Conservation (phyloP, 805 yeast genomes). For the Myxozyma vanderwaltii region DNA sequence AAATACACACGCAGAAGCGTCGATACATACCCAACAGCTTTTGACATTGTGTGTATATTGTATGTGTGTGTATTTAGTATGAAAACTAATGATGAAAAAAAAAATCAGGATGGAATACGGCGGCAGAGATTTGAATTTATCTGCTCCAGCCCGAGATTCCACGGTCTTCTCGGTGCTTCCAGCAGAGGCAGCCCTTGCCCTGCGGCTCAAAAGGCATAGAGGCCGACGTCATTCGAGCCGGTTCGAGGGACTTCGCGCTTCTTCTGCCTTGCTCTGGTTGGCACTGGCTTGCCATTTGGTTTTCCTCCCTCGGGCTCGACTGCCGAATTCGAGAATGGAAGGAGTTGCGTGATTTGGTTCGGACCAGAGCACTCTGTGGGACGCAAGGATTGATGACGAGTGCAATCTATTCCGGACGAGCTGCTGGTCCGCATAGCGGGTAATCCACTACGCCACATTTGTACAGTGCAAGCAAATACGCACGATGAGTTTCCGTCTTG, state of each 20-base stretch:
- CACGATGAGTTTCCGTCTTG: too few species aligned
- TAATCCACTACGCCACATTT: too few species aligned
- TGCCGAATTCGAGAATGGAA: too few species aligned
- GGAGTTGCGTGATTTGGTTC: too few species aligned
- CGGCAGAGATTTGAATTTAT: conserved; percentile 13
- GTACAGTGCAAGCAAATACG: too few species aligned
- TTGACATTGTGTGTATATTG: conserved; percentile 47
- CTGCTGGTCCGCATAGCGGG: too few species aligned
- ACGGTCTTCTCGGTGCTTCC: conserved; percentile 28
- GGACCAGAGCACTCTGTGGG: too few species aligned
- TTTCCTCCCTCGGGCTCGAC: too few species aligned
- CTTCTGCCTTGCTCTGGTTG: not conserved
- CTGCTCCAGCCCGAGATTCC: conserved; percentile 16
- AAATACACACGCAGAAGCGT: not conserved
- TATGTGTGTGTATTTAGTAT: not conserved
- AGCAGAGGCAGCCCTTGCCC: conserved; percentile 16
- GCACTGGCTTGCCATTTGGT: not conserved
- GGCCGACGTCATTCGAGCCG: conserved; percentile 6
- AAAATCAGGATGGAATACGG: not conserved
- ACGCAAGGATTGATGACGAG: too few species aligned
- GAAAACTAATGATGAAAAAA: not conserved
- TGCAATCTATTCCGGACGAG: too few species aligned
- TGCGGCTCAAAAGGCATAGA: not conserved
- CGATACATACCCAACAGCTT: conserved; percentile 48
- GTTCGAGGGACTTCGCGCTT: conserved; percentile 2